phyloP scores from a whole-genome alignment of 768 basidiomycete genomes.

The Trametes meyenii region DNA sequence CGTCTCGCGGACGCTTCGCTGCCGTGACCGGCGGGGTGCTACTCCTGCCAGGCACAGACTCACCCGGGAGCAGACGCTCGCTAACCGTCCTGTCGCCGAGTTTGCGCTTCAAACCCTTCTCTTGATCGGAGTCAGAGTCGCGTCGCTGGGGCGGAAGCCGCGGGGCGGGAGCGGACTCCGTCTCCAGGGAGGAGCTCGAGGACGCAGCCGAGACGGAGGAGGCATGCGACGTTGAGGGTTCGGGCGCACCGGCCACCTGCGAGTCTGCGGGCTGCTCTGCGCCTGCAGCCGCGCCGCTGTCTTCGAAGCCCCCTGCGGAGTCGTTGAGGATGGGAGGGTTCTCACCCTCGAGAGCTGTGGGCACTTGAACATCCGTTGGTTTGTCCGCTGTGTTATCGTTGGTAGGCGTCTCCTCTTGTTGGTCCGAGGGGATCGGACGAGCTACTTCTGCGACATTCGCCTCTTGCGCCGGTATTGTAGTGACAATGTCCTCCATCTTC shows the following conservation, averaged over 20 bases:
- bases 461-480: neutral
- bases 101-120: conserved; percentile 73
- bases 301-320: conserved; percentile 26
- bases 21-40: conserved; percentile 36
- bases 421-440: neutral
- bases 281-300: conserved; percentile 30
- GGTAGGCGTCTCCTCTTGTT: neutral
- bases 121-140: conserved; percentile 41
- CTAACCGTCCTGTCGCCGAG: conserved; percentile 69
- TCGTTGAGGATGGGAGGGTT: conserved; percentile 29
- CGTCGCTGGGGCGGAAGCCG: conserved; percentile 19
- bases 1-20: conserved; percentile 64
- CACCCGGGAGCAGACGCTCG: conserved; percentile 40
- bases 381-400: neutral
- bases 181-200: conserved; percentile 1
- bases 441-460: neutral
- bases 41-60: conserved; percentile 8
- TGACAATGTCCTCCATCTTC: conserved; percentile 8
- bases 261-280: conserved; percentile 30
- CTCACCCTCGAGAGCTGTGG: conserved; percentile 11
- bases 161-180: neutral
- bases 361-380: neutral
- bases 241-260: conserved; percentile 20
- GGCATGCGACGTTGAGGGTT: conserved; percentile 2
- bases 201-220: neutral